Evolutionary conservation across 2,329 filamentous ascomycete species (phyloP), one percentile per base, ranked within the genome.

Genomic region (Phoma herbarum): DNA sequence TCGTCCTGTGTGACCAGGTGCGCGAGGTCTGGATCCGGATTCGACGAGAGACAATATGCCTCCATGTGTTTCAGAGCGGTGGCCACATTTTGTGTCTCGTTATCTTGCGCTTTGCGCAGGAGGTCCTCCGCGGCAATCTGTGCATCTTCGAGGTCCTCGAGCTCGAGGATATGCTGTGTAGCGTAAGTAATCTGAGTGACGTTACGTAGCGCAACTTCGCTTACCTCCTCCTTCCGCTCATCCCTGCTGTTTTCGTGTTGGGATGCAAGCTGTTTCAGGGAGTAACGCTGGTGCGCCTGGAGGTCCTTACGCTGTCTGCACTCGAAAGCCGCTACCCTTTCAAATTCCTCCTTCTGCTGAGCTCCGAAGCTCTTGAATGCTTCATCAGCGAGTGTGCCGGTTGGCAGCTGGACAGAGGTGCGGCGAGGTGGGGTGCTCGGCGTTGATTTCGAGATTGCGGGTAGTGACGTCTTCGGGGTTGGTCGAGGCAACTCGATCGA

Each of bases 61-160:
- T 81, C 79, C 75, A 82, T 82, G 59, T 82, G 78, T 59, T 78
- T 79, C 3, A 83, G 65, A 0, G 80, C 80, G 2, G 79, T 81
- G 0, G 76, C 77, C 11, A 75, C 76, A 62, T 81, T 81, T 35
- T 77, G 74, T 12, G 69, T 67, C 59, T 82, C 81, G 25, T 77
- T 69, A 1, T 69, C 72, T 22, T 83, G 81, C 3, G 69, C 55
- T 50, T 75, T 70, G 33, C 78, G 76, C 23, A 82, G 66, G 43
- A 79, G 77, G 35, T 78, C 75, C 62, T 82, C 80, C 20, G 76
- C 77, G 14, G 71, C 66, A 16, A 82, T 73, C 60, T 82, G 80
- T 53, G 73, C 75, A 61, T 82, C 80, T 61, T 82, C 80, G 10
- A 81, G 70, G n/a, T 74, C 70, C 28, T 79, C 74, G 7, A 81